Base-by-base conservation (phyloP, 306 rosid genomes). In the Castanea mollissima region DNA sequence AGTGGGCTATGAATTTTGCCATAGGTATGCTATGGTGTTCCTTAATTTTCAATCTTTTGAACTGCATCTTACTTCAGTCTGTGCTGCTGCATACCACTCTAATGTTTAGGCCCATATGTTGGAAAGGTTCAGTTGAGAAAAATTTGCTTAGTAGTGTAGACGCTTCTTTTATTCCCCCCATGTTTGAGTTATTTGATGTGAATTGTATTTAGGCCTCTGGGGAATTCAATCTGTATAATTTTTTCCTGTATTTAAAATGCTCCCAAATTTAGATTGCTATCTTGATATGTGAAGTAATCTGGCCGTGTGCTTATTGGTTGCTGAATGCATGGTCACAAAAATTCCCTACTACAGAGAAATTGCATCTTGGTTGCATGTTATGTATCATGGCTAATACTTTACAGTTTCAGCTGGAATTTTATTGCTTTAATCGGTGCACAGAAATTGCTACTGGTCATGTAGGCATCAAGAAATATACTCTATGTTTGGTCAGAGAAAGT, bases 1-100 rank as follows among this genome's bases (percentile, higher is more conserved):
- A 60, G 80, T 52, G 77, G 83, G 82, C 74, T 79, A 81, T 63
- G 32, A 55, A 62, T 63, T 73, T 69, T 69, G 46, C 63, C 59
- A 5, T 73, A 74, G 93, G 96, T 88, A 81, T 80, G 86, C 34
- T 54, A 78, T 74, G 32, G 18, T 21, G 9, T 15, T 72, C 82
- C 29, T 21, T 54, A 25, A 71, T 74, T 68, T 14, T 34, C 69
- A 69, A 32, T 67, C 59, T 52, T 49, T 79, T 77, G 15, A 32
- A 49, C n/a, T 52, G 31, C 73, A 76, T 64, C 60, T 46, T 74
- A 49, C 63, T 79, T 73, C 35, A 23, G 70, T 76, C 55, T 77
- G 77, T 68, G 60, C n/a, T 70, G 71, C 79, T 74, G 75, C 83
- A 60, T 63, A 72, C 65, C 25, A 54, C 83, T 63, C 20, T 69